Base-by-base conservation (phyloP, 2,329 filamentous ascomycete genomes). In the Sclerotinia subarctica region DNA sequence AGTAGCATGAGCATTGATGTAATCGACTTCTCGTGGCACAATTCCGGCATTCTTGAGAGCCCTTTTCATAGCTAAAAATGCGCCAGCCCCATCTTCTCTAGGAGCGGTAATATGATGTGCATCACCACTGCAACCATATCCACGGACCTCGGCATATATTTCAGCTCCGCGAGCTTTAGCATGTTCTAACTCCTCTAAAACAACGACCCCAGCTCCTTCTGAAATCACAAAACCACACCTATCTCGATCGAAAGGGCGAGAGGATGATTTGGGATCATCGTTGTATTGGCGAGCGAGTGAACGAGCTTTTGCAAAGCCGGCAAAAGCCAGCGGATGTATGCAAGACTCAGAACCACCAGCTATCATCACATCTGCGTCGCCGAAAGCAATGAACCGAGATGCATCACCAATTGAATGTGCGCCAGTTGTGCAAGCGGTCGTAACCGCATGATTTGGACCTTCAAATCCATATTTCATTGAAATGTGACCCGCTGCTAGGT, bases 321-420 rank as follows among this genome's bases (percentile, higher is more conserved):
- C 92, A 73, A 98, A 90, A 1, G 94, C 92, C 54, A 99, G 84
- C 13, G 95, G 95, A 77, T 99, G 94, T 67, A 99, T 94, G 78
- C 95, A 99, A 0, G 94, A 93, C 79, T 99, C 95, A 11, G 94
- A 88, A 38, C 94, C 94, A 53, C 95, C 95, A n/a, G 95, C 93
- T 11, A 99, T 81, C 93, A 99, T 98, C 66, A 98, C 90, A 78
- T 97, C 86, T 57, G 94, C 94, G 77, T 98, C 94, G 8, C 93
- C 94, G 76, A 89, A 89, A n/a, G 90, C 87, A 70, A 99, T 94
- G 77, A 97, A 92, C 24, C 94, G 88, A n/a, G 91, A 89, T 7
- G 95, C 95, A 78, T 99, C 95, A 24, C 94, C 95, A 62, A 99
- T 89, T 1, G 94, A 93, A 80, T 99, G 95, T 0, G 94, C 92